Evolutionary conservation across 805 yeast genomes (phyloP), one percentile per base, ranked within the genome.

Genomic region (Yamadazyma scolyti): DNA sequence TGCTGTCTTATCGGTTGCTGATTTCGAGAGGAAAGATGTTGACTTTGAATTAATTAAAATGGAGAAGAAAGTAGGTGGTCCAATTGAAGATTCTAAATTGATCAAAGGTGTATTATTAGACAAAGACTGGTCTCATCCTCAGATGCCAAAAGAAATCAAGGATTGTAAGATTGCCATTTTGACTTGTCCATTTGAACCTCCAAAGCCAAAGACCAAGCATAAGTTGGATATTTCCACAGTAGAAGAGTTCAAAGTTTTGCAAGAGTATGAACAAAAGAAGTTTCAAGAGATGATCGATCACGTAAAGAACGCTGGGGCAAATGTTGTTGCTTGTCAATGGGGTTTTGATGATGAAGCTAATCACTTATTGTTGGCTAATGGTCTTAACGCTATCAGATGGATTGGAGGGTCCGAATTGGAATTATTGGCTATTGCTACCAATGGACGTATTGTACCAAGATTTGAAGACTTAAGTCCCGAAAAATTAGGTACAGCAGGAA

Each of bases 161-260:
- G 82, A 88, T 58, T 95, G 87, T 43, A 87, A 85, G 56, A 73
- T 93, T 39, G 97, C 97, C 28, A 90, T 93, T 44, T 72, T 93
- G 54, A 93, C 99, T 2, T 90, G 97, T 68, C 97, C 99, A 48
- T 93, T 93, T 55, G 99, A 93, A 69, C 99, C 99, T 23, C 99
- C 99, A 50, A 93, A 93, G 66, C 99, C 99, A 46, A 93, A 93
- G 68, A 93, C 99, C 15, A 93, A 93, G 65, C 98, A 90, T 67
- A 90, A 90, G 72, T 72, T 90, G 49, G 96, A 90, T 56, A 90
- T 90, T 42, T 76, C 90, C 10, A 65, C 83, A n/a, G 96, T 88
- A 13, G 97, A 89, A 50, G 98, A 93, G 63, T 93, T 89, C 65
- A 76, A 82, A 58, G 82, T 77, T 42, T 73, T 93, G 54, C 98